Percentiles rank a stretch among this genome's conserved stretches.
phyloP scores from a whole-genome alignment of 345 rosid genomes.

The Populus alba region DNA sequence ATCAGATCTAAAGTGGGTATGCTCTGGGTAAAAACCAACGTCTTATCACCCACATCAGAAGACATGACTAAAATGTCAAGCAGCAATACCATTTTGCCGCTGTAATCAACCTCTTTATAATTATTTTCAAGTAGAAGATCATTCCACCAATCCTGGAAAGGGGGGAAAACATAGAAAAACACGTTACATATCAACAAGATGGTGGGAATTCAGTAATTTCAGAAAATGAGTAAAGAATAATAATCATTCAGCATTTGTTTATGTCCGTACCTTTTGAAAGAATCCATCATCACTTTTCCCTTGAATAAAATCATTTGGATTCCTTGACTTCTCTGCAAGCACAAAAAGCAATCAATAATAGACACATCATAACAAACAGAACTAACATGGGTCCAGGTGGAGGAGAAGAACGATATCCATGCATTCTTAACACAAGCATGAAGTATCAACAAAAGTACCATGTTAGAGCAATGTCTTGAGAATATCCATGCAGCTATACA shows the following conservation, averaged over 20 bases:
- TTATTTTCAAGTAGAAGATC: conserved; percentile 76
- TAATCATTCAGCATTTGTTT: conserved; percentile 1
- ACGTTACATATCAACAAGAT: background rate
- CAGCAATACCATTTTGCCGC: conserved; percentile 98
- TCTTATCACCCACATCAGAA: conserved; percentile 80
- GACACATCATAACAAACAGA: background rate
- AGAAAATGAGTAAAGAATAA: background rate
- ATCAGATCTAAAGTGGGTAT: conserved; percentile 97
- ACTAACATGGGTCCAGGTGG: background rate
- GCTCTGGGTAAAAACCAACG: conserved; percentile 96
- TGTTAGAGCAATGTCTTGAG: background rate
- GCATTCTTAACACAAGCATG: background rate
- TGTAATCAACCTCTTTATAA: conserved; percentile 63
- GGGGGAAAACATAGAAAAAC: background rate
- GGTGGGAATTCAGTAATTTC: background rate
- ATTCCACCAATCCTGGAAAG: conserved; percentile 89
- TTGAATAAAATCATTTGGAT: conserved; percentile 42
- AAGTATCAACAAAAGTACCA: background rate
- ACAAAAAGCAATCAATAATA: background rate
- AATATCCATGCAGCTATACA: background rate
- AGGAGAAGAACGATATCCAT: background rate
- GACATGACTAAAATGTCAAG: conserved; percentile 78
- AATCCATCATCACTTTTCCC: conserved; percentile 58
- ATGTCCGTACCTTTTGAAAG: conserved; percentile 57
- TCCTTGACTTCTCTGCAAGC: conserved; percentile 58